Percentiles rank a stretch among this genome's conserved stretches.
Conservation (phyloP, 148 eudicot species). For the Polygonum aviculare region DNA sequence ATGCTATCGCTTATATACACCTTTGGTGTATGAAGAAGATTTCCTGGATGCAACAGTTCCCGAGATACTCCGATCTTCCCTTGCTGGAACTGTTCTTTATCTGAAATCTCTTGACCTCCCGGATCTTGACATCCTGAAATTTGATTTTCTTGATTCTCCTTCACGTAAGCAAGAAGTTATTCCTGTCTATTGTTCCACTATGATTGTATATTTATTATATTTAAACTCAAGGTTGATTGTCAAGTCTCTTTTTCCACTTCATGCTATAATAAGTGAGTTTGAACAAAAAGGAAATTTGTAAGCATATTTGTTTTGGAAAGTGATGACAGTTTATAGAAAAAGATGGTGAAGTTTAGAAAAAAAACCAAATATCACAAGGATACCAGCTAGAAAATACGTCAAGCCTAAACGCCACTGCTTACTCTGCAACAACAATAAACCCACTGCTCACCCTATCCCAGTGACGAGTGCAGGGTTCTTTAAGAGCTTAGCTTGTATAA, state of each 20-base stretch:
- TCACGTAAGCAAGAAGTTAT: slow-evolving; percentile 38
- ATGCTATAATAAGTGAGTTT: not conserved
- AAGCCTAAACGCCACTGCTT: no score
- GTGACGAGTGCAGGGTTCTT: no score
- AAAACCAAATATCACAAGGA: no score
- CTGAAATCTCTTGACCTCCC: slow-evolving; percentile 87
- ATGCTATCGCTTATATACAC: slow-evolving; percentile 83
- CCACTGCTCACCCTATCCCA: no score
- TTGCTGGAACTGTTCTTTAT: slow-evolving; percentile 92
- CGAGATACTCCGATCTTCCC: slow-evolving; percentile 91
- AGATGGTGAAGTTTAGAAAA: no score
- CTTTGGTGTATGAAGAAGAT: slow-evolving; percentile 60
- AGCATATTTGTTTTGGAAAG: not conserved
- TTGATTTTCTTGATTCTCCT: slow-evolving; percentile 91
- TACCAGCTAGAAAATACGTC: no score
- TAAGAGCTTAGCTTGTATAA: no score
- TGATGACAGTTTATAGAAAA: no score
- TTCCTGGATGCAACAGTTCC: slow-evolving; percentile 89
- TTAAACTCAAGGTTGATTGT: not conserved
- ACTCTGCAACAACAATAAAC: no score
- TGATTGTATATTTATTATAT: not conserved
- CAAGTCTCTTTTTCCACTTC: not conserved
- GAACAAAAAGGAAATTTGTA: not conserved
- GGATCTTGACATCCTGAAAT: slow-evolving; percentile 87
- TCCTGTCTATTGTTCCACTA: not conserved